Evolutionary conservation across 345 rosid species (phyloP).

Genomic region (Bruguiera parviflora): DNA sequence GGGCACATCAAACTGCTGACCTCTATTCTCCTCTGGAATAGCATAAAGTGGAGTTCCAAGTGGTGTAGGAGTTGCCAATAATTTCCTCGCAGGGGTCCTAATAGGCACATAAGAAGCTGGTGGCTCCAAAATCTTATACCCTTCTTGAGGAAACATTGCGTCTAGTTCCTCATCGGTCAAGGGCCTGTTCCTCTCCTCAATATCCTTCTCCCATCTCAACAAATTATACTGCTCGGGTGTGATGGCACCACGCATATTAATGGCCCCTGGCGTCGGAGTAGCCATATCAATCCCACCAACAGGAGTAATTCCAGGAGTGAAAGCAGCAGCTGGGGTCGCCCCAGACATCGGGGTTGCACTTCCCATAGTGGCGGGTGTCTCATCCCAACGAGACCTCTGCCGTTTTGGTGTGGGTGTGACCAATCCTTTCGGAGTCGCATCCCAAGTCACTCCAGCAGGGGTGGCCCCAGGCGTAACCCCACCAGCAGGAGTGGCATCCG

Average conservation of each 20-base stretch:
- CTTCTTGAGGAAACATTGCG: slow-evolving; percentile 89
- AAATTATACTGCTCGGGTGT: slow-evolving; percentile 92
- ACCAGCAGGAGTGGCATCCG: slow-evolving; percentile 79
- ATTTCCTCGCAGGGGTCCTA: slow-evolving; percentile 88
- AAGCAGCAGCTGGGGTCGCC: slow-evolving; percentile 73
- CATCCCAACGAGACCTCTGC: slow-evolving; percentile 98
- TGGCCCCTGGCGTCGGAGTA: slow-evolving; percentile 78
- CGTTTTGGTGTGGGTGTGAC: slow-evolving; percentile 88
- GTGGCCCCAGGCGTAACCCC: slow-evolving; percentile 94
- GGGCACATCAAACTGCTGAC: slow-evolving; percentile 96
- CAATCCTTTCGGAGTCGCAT: slow-evolving; percentile 79
- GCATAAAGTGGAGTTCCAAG: slow-evolving; percentile 77
- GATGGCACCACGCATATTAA: slow-evolving; percentile 64
- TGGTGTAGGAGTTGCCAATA: slow-evolving; percentile 86
- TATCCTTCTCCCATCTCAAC: slow-evolving; percentile 97
- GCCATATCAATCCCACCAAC: slow-evolving; percentile 81
- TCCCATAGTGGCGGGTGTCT: slow-evolving; percentile 96
- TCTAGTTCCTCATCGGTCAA: slow-evolving; percentile 96
- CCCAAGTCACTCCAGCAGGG: slow-evolving; percentile 94
- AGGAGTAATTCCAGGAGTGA: slow-evolving; percentile 92
- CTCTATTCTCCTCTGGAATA: slow-evolving; percentile 91
- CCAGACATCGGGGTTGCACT: slow-evolving; percentile 94
- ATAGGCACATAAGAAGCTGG: slow-evolving; percentile 95
- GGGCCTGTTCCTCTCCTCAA: slow-evolving; percentile 95
- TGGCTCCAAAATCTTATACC: slow-evolving; percentile 89